Evolutionary conservation across 805 yeast genomes (phyloP), one percentile per base, ranked within the genome.

Genomic region (Ogataea neopini): DNA sequence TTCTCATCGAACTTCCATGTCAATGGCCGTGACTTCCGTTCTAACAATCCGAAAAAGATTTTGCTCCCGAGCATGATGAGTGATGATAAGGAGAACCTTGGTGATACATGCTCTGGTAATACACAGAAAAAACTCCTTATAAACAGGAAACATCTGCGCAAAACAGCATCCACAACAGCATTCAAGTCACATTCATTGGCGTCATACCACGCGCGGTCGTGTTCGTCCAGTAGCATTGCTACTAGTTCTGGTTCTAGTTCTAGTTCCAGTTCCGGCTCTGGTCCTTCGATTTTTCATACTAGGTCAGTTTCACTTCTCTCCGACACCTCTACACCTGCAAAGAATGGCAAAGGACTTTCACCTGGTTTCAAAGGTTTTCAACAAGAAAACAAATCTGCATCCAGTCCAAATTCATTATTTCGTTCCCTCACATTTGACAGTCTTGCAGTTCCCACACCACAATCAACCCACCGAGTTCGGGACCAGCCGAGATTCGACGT

Each of bases 1-100:
- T 59, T 70, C 25, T 58, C 67, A 9, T 59, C 67, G 28, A 70
- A 70, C 54, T 69, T 70, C 52, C 73, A 68, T 50, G 67, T 69
- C 28, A 60, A 58, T 43, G 47, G 44, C 36, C 48, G 42, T 17
- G 42, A 50, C 20, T 47, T 48, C 43, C 32, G 42, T 10, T 7
- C 42, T 10, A 49, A 54, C 43, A 57, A 59, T 29, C 61, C 62
- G 8, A 53, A 56, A 50, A 56, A 58, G 44, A 50, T 54, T 6
- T 36, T 59, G 36, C 47, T 54, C 1, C 58, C 58, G 25, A 52
- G 57, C 44, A 54, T 59, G 54, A 54, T 57, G 46, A 47, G 40
- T 30, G 51, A 53, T 15, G 45, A 56, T 37, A 57, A 54, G 34
- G 57, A 53, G 35, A 51, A 51, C 26, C 22, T 39, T 9, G 42